These are phyloP conservation scores for Flaveria linearis DNA, from an alignment of 129 eudicot species.

Conservation along the genomic window DNA sequence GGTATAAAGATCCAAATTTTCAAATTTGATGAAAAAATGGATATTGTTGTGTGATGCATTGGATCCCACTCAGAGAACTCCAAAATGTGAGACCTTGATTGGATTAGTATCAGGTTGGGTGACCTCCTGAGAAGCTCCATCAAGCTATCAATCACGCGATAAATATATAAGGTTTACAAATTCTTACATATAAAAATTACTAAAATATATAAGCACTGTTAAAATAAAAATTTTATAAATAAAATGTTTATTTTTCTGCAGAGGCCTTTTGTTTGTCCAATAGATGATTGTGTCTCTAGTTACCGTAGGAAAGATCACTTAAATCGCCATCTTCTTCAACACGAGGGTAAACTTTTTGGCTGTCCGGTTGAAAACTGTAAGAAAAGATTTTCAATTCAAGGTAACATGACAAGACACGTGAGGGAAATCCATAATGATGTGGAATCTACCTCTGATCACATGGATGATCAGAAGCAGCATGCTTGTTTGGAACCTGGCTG, in stretches of 20 bases:
- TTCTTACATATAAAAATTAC: background rate
- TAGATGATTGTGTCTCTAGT: constrained; percentile 73
- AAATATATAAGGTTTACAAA: constrained; percentile 36
- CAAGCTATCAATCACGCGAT: constrained; percentile 86
- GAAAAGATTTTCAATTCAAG: constrained; percentile 51
- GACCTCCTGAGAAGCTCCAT: constrained; percentile 99
- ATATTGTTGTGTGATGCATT: constrained; percentile 87
- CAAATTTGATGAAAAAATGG: constrained; percentile 19
- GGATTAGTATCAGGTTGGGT: constrained; percentile 99
- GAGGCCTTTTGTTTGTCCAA: constrained; percentile 70
- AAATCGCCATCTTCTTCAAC: constrained; percentile 77
- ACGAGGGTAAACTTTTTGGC: constrained; percentile 71
- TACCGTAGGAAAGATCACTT: constrained; percentile 92
- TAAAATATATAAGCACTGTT: background rate
- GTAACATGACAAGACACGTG: constrained; percentile 66
- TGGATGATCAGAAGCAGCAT: constrained; percentile 35
- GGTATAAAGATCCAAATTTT: constrained; percentile 23
- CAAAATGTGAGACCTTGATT: constrained; percentile 98
- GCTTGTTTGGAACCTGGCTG: constrained; percentile 74
- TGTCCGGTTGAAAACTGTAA: constrained; percentile 57
- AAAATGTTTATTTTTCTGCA: constrained; percentile 35
- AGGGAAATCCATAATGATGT: constrained; percentile 58
- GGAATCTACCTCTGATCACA: constrained; percentile 18
- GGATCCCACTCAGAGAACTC: constrained; percentile 98
- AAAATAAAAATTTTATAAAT: background rate